Evolutionary conservation across 306 rosid species (phyloP).

Genomic region (Vigna radiata): DNA sequence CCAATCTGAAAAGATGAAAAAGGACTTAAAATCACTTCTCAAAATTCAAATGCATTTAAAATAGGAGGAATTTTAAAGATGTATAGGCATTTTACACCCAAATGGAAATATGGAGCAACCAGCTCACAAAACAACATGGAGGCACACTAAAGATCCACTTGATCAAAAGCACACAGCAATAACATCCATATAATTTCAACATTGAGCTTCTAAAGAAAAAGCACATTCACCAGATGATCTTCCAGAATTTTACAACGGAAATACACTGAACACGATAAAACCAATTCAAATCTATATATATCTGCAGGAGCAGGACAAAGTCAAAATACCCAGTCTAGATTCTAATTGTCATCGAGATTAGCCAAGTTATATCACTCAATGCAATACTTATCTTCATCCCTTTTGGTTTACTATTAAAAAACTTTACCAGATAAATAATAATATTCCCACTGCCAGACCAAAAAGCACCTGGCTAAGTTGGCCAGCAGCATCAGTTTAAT

Average conservation of each 20-base stretch:
- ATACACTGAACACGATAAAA: not conserved
- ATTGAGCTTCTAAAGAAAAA: not conserved
- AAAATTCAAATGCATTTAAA: conserved; percentile 31
- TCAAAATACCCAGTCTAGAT: conserved; percentile 24
- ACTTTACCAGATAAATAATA: not conserved
- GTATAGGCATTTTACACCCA: not conserved
- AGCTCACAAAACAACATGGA: not conserved
- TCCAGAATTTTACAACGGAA: not conserved
- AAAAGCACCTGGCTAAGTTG: conserved; percentile 55
- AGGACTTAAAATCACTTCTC: conserved; percentile 36
- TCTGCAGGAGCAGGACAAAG: conserved; percentile 27
- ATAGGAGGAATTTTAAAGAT: not conserved
- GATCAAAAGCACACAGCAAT: not conserved
- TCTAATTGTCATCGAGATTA: conserved; percentile 1
- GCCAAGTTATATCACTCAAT: conserved; percentile 16
- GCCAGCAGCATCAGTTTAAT: conserved; percentile 60
- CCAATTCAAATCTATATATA: conserved; percentile 23
- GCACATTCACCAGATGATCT: not conserved
- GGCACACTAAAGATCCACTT: not conserved
- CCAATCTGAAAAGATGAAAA: conserved; percentile 73
- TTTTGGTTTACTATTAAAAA: conserved; percentile 14
- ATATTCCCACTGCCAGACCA: conserved; percentile 47
- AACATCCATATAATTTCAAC: conserved; percentile 3
- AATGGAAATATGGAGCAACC: not conserved
- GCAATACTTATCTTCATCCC: conserved; percentile 34